These are phyloP conservation scores for Sideroxylon spinosum DNA, from an alignment of 179 eudicot genomes.

Conservation along the genomic window DNA sequence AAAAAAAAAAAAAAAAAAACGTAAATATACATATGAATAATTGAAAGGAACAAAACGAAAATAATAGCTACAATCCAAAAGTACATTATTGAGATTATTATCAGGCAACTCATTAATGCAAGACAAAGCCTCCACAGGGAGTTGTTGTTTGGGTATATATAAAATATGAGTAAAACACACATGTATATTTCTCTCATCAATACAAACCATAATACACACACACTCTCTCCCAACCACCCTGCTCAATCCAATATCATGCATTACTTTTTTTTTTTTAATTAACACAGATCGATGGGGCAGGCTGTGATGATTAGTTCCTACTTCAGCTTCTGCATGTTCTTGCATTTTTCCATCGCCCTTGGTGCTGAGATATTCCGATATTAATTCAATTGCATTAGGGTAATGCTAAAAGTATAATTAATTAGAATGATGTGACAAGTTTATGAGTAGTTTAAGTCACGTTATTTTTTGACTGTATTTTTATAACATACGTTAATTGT, in stretches of 20 bases:
- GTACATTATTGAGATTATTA: slow-evolving; percentile 5
- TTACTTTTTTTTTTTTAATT: not conserved
- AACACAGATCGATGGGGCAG: slow-evolving; percentile 45
- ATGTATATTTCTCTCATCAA: slow-evolving; percentile 4
- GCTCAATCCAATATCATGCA: slow-evolving; percentile 39
- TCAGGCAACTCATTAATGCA: slow-evolving; percentile 13
- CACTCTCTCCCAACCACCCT: slow-evolving; percentile 29
- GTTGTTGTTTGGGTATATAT: slow-evolving; percentile 1
- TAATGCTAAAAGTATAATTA: too few species aligned
- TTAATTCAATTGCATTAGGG: not conserved
- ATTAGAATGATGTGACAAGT: too few species aligned
- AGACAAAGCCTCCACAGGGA: slow-evolving; percentile 11
- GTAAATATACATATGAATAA: not conserved
- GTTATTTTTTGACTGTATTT: too few species aligned
- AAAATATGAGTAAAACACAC: not conserved
- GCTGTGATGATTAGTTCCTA: slow-evolving; percentile 13
- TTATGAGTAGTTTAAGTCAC: too few species aligned
- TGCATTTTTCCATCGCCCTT: slow-evolving; percentile 33
- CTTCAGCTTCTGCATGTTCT: slow-evolving; percentile 48
- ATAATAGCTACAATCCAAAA: not conserved
- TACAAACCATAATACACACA: slow-evolving; percentile 25
- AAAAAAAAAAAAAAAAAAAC: not conserved
- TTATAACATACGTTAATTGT: too few species aligned
- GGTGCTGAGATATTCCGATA: slow-evolving; percentile 10
- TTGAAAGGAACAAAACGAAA: not conserved